Evolutionary conservation across 495 filamentous ascomycete species (phyloP).

Genomic region (Penicillium canescens): DNA sequence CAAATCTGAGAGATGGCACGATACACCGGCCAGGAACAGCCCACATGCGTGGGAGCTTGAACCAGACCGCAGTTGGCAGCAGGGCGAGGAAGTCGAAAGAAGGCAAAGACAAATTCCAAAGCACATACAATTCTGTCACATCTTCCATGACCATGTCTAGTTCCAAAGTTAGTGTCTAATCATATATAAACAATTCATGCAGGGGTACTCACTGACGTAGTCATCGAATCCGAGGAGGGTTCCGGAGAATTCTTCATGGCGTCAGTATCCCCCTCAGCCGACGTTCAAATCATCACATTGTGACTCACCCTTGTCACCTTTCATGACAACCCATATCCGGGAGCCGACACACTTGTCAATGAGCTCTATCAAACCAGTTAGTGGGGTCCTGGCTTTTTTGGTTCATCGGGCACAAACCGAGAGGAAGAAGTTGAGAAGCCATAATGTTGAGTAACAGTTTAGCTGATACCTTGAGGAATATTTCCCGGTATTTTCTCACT

Average conservation of each 20-base stretch:
- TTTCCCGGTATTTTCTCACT: background rate
- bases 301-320: conserved; percentile 84
- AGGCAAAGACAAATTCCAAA: background rate
- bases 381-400: conserved; percentile 9
- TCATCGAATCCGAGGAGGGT: conserved; percentile 95
- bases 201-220: conserved; percentile 88
- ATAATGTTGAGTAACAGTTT: conserved; percentile 37
- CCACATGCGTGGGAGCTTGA: background rate
- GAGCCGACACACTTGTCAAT: conserved; percentile 99
- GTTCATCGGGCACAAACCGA: conserved; percentile 51
- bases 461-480: background rate
- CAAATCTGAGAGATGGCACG: background rate
- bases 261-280: conserved; percentile 15
- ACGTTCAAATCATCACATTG: background rate
- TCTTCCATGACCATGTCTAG: conserved; percentile 97
- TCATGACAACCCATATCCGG: conserved; percentile 98
- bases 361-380: conserved; percentile 63
- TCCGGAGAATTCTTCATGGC: conserved; percentile 78
- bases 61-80: background rate
- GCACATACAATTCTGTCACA: conserved; percentile 89
- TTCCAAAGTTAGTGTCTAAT: conserved; percentile 15
- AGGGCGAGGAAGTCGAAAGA: background rate
- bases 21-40: background rate
- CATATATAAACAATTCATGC: background rate
- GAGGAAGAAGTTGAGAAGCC: conserved; percentile 78